Evolutionary conservation across 257 asterid species (phyloP).

Genomic region (Petunia secreta): DNA sequence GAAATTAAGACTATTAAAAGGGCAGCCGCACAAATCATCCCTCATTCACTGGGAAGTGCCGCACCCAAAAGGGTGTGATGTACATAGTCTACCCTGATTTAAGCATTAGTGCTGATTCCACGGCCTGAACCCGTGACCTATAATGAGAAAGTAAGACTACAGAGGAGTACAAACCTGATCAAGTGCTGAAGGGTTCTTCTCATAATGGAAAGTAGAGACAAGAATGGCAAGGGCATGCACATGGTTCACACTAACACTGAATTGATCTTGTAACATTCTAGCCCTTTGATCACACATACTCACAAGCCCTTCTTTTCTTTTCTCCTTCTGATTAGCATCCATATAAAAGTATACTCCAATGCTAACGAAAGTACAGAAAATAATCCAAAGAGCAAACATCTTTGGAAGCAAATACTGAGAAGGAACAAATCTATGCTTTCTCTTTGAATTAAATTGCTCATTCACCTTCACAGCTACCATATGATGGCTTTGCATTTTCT

Average conservation of each 20-base stretch:
- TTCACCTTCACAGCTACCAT: slow-evolving; percentile 62
- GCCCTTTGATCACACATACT: slow-evolving; percentile 96
- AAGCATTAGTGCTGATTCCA: too few species aligned
- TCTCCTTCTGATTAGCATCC: slow-evolving; percentile 60
- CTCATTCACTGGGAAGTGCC: too few species aligned
- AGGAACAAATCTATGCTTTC: slow-evolving; percentile 45
- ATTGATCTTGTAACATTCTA: slow-evolving; percentile 94
- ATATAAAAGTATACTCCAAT: slow-evolving; percentile 37
- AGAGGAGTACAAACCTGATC: slow-evolving; percentile 67
- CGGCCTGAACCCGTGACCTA: too few species aligned
- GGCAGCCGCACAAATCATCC: too few species aligned
- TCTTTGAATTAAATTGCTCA: slow-evolving; percentile 53
- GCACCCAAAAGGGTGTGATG: too few species aligned
- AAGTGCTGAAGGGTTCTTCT: slow-evolving; percentile 87
- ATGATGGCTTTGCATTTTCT: slow-evolving; percentile 61
- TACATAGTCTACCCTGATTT: too few species aligned
- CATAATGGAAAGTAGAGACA: slow-evolving; percentile 82
- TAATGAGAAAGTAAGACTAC: background rate
- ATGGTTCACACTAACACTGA: slow-evolving; percentile 89
- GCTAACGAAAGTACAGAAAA: slow-evolving; percentile 38
- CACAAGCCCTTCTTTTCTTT: slow-evolving; percentile 73
- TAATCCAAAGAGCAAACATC: slow-evolving; percentile 54
- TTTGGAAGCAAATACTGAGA: slow-evolving; percentile 36
- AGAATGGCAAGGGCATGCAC: slow-evolving; percentile 95
- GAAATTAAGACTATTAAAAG: background rate